Percentiles rank a stretch among this genome's conserved stretches.
Evolutionary conservation across 495 filamentous ascomycete genomes (phyloP).

Genomic region (Neurospora intermedia): DNA sequence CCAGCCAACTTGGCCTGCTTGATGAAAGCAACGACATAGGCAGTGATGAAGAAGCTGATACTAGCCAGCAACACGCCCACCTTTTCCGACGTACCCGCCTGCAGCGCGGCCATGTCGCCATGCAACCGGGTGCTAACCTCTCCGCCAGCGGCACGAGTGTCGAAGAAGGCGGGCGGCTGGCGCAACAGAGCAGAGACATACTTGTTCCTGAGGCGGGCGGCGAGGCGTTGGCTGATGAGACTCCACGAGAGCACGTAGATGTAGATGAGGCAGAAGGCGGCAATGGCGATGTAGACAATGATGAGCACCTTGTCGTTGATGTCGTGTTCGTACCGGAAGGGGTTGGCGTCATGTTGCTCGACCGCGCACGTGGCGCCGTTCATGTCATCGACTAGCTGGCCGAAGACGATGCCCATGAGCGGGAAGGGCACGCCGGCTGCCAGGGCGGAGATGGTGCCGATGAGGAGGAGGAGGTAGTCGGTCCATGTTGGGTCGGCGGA

Average conservation of each 20-base stretch:
- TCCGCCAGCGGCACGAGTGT: conserved; percentile 36
- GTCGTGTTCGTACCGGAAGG: conserved; percentile 24
- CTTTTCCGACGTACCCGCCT: conserved; percentile 54
- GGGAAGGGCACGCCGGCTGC: conserved; percentile 57
- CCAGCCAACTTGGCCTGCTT: conserved; percentile 42
- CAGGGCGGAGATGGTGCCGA: conserved; percentile 43
- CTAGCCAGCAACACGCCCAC: conserved; percentile 49
- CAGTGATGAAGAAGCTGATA: conserved; percentile 48
- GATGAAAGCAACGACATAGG: conserved; percentile 53
- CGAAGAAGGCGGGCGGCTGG: conserved; percentile 53
- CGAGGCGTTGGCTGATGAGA: conserved; percentile 48
- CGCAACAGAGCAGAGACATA: conserved; percentile 47
- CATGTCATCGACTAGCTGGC: conserved; percentile 53
- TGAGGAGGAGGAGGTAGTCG: conserved; percentile 36
- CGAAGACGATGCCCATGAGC: conserved; percentile 56
- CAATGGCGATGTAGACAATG: conserved; percentile 52
- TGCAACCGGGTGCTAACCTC: conserved; percentile 51
- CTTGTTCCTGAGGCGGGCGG: conserved; percentile 46
- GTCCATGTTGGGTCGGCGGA: conserved; percentile 26
- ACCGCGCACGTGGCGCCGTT: conserved; percentile 43
- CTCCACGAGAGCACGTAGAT: conserved; percentile 46
- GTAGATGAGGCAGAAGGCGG: conserved; percentile 49
- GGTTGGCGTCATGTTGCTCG: conserved; percentile 7
- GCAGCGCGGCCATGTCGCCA: conserved; percentile 48
- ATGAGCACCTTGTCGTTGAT: conserved; percentile 48